Base-by-base conservation (phyloP, 768 basidiomycete genomes). In the Candolleomyces efflorescens region DNA sequence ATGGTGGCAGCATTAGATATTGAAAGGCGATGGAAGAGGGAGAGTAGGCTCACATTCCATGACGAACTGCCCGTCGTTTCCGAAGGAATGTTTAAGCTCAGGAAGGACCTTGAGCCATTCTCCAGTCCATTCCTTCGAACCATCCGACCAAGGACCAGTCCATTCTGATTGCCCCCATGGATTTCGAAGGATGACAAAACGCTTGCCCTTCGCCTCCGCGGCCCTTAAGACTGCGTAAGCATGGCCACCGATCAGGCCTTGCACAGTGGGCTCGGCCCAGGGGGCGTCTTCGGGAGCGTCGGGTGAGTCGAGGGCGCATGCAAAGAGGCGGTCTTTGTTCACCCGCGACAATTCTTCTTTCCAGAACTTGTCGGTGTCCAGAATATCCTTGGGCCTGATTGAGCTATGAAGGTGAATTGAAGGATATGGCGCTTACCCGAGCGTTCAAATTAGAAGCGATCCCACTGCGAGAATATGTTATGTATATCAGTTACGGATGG, bases 291-390 rank as follows among this genome's bases (percentile, higher is more conserved):
- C 64, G 26, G 64, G 59, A 32, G 57, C 49, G 53, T 69, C 63
- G 54, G 70, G 62, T 13, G 45, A 58, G 47, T 73, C 64, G 56
- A 78, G 77, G 23, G 70, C 71, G 57, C 78, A 79, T 1, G 76
- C 73, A 60, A 81, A 82, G 5, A 81, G 64, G 17, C 76, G 74
- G 24, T 76, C 75, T 32, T 73, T 66, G 58, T 78, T 77, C 2
- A 75, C 77, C 20, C 68, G 73, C 17, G 75, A 61, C n/a, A 83
- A 74, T 56, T 82, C 81, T 44, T 81, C 74, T 0, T 68, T 70
- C 81, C 81, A 82, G 63, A 82, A 82, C 13, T 65, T 60, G 52
- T 82, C 77, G 5, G 63, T 55, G 53, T 80, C 77, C 44, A 82
- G 70, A 32, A 82, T 81, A 53, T 76, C 76, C 69, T 70, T 12